A percentile compares a stretch with the other conserved stretches of the same genome.
phyloP scores from a whole-genome alignment of 768 basidiomycete species.

The Paxillus ammoniavirescens region DNA sequence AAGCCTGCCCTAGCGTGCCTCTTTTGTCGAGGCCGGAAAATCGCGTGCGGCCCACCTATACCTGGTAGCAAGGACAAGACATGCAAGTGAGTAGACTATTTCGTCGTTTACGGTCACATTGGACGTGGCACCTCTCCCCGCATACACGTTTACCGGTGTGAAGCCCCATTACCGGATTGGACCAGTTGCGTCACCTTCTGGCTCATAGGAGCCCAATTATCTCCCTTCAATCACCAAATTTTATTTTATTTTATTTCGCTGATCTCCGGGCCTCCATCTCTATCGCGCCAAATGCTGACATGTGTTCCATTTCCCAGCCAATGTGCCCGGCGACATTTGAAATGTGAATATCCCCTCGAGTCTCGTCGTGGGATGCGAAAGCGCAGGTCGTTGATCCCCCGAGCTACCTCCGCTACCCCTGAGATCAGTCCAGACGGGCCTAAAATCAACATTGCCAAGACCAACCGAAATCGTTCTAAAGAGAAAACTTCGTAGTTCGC shows the following conservation, averaged over 20 bases:
- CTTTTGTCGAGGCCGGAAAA: conserved; percentile 67
- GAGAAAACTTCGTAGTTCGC: conserved; percentile 22
- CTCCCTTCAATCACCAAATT: conserved; percentile 20
- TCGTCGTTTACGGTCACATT: background rate
- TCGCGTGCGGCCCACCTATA: conserved; percentile 62
- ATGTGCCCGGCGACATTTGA: conserved; percentile 66
- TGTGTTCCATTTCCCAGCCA: conserved; percentile 47
- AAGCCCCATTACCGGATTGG: conserved; percentile 9
- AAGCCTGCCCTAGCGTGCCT: conserved; percentile 64
- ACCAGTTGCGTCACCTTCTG: background rate
- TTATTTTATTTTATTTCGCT: conserved; percentile 15
- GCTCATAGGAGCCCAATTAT: conserved; percentile 4
- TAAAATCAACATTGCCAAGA: conserved; percentile 21
- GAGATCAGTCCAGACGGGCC: conserved; percentile 25
- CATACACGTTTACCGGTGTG: conserved; percentile 13
- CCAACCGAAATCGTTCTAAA: conserved; percentile 26
- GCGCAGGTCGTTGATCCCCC: conserved; percentile 35
- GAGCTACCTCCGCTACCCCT: conserved; percentile 24
- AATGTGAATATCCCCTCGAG: conserved; percentile 69
- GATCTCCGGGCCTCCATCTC: conserved; percentile 23
- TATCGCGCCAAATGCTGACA: conserved; percentile 6
- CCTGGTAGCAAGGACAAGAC: conserved; percentile 53
- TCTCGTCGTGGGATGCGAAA: conserved; percentile 67
- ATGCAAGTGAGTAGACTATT: conserved; percentile 57
- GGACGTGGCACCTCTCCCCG: conserved; percentile 4